These are phyloP conservation scores for Chrysochromulina parva DNA, from an alignment of 78 protist genomes.

Conservation along the genomic window DNA sequence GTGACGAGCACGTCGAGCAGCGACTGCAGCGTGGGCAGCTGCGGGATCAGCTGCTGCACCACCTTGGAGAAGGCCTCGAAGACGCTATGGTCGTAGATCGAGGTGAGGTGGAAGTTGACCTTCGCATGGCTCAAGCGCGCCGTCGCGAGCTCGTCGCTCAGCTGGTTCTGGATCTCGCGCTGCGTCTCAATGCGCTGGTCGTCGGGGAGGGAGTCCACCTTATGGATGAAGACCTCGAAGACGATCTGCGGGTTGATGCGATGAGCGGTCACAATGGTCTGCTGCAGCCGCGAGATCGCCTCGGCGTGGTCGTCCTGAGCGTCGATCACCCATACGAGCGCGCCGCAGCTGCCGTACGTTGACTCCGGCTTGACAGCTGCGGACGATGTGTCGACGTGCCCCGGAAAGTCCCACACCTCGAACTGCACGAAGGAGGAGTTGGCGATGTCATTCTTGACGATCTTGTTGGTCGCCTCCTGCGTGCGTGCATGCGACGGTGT, in stretches of 20 bases:
- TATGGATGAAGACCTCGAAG: constrained; percentile 95
- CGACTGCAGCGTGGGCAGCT: constrained; percentile 87
- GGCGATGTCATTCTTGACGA: constrained; percentile 75
- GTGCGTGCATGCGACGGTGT: too few relatives aligned
- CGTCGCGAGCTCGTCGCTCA: constrained; percentile 69
- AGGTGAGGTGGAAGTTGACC: constrained; percentile 87
- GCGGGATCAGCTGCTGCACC: constrained; percentile 93
- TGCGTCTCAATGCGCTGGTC: constrained; percentile 61
- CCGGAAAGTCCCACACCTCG: constrained; percentile 95
- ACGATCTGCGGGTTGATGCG: constrained; percentile 65
- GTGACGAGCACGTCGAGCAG: constrained; percentile 85
- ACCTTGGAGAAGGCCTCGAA: constrained; percentile 95
- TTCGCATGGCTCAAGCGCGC: constrained; percentile 57
- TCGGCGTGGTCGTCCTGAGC: constrained; percentile 62
- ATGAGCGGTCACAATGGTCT: constrained; percentile 61
- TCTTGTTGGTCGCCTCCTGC: constrained; percentile 2
- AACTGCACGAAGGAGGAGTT: constrained; percentile 88
- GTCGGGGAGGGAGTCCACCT: constrained; percentile 46
- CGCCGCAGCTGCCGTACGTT: constrained; percentile 84
- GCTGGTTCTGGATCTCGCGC: constrained; percentile 83
- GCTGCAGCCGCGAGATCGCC: constrained; percentile 70
- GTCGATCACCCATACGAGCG: constrained; percentile 94
- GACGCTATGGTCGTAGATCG: constrained; percentile 94
- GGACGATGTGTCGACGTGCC: constrained; percentile 34
- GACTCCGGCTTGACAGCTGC: constrained; percentile 62